Evolutionary conservation across 495 filamentous ascomycete genomes (phyloP).

Genomic region (Aspergillus carlsbadensis): DNA sequence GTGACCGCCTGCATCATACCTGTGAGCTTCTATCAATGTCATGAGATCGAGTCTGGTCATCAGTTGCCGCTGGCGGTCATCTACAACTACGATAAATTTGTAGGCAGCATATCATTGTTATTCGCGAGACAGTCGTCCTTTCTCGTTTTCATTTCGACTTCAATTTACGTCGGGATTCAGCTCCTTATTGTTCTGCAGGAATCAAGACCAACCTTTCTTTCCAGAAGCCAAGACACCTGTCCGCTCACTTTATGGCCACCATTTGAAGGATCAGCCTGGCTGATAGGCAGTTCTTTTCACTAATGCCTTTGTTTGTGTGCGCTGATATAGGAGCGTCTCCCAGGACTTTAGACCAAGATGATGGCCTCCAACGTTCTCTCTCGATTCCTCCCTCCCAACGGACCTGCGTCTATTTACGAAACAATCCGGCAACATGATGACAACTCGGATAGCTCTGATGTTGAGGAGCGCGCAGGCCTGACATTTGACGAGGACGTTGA

Average conservation of each 20-base stretch:
- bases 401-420: constrained; percentile 70
- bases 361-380: constrained; percentile 82
- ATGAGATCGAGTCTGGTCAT: constrained; percentile 21
- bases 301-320: constrained; percentile 14
- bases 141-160: background rate
- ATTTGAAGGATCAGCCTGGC: constrained; percentile 12
- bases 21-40: constrained; percentile 18
- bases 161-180: background rate
- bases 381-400: constrained; percentile 63
- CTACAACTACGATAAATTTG: background rate
- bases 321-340: constrained; percentile 13
- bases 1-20: constrained; percentile 28
- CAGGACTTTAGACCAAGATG: constrained; percentile 34
- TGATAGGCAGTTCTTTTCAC: constrained; percentile 20
- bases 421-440: constrained; percentile 63
- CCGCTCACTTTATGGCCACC: constrained; percentile 17
- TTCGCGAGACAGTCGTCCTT: background rate
- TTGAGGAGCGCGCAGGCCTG: constrained; percentile 68
- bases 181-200: background rate
- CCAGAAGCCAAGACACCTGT: background rate
- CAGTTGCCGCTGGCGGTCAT: constrained; percentile 6
- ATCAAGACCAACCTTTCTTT: background rate
- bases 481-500: constrained; percentile 70
- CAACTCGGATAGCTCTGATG: constrained; percentile 56
- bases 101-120: background rate